Percentiles rank a stretch among this genome's conserved stretches.
Evolutionary conservation across 2,329 filamentous ascomycete species (phyloP).

Genomic region (Eutypa lata): DNA sequence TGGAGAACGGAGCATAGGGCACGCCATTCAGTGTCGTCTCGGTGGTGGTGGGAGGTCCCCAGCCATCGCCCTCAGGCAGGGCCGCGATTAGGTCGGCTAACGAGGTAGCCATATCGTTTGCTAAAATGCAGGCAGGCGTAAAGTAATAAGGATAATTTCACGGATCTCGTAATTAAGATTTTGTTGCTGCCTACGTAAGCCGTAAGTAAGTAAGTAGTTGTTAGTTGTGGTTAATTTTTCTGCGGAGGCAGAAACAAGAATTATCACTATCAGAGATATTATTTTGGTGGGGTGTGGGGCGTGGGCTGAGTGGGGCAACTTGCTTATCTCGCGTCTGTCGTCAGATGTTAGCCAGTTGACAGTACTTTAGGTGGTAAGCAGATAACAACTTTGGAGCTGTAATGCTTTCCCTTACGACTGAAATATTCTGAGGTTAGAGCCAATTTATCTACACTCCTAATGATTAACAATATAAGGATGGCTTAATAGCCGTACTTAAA

Average conservation of each 20-base stretch:
- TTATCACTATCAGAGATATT: neutral
- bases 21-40: conserved; percentile 93
- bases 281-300: conserved; percentile 1
- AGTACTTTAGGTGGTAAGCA: neutral
- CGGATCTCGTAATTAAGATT: too few species aligned
- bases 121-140: too few species aligned
- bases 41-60: conserved; percentile 79
- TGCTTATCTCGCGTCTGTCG: neutral
- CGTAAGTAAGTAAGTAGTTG: too few species aligned
- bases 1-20: conserved; percentile 96
- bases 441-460: too few species aligned
- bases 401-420: neutral
- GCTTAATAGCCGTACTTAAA: too few species aligned
- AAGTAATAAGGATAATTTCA: too few species aligned
- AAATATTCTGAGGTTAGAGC: too few species aligned
- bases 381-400: too few species aligned
- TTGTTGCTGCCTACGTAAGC: too few species aligned
- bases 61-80: conserved; percentile 73
- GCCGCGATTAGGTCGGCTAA: conserved; percentile 63
- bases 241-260: neutral
- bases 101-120: conserved; percentile 22
- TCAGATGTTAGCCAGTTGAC: neutral
- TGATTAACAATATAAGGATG: too few species aligned
- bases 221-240: too few species aligned
- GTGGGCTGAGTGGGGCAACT: too few species aligned